phyloP scores from a whole-genome alignment of 23 red algal species.

The Gracilaria vermiculophylla region DNA sequence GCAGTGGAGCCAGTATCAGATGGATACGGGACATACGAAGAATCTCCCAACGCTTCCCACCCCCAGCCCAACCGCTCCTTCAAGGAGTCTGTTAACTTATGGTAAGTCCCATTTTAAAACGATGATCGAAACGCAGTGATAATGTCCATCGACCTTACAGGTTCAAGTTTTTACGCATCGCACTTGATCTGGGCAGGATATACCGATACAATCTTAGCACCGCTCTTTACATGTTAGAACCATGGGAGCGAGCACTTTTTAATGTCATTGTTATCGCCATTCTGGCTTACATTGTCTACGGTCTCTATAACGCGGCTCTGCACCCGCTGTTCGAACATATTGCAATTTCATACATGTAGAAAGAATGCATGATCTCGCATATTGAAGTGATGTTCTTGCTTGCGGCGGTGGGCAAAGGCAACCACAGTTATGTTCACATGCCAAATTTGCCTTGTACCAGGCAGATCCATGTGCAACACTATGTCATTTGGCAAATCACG shows the following conservation, averaged over 20 bases:
- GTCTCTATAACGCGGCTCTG: constrained; percentile 31
- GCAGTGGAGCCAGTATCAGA: no score
- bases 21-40: no score
- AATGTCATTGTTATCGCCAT: constrained; percentile 49
- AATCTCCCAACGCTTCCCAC: background rate
- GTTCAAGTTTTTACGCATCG: background rate
- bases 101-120: no score
- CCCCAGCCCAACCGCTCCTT: background rate
- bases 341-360: constrained; percentile 35
- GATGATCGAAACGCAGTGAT: no score
- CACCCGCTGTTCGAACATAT: constrained; percentile 48
- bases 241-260: constrained; percentile 66
- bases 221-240: constrained; percentile 67
- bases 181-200: background rate
- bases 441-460: no score
- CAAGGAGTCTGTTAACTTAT: constrained; percentile 14
- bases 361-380: no score
- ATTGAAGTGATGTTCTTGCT: no score
- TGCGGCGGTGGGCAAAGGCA: no score
- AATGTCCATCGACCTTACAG: no score
- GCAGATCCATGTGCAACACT: no score
- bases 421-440: no score
- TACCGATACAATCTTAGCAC: constrained; percentile 73
- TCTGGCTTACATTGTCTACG: constrained; percentile 56
- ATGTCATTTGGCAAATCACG: no score